Evolutionary conservation across 73 alveolate genomes (phyloP).

Genomic region (Blepharisma japonicum): DNA sequence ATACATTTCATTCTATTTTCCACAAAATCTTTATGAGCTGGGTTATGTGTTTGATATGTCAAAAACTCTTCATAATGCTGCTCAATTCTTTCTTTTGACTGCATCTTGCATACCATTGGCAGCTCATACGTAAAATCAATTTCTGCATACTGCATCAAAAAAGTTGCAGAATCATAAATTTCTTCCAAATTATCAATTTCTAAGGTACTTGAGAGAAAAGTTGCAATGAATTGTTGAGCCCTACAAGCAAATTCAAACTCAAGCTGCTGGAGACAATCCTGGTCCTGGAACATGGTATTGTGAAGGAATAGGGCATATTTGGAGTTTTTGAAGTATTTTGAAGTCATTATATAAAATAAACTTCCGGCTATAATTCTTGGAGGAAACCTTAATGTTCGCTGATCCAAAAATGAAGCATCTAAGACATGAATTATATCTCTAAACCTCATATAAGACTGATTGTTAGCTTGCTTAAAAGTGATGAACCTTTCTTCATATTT

Average conservation of each 20-base stretch:
- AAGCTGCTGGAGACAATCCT: not conserved
- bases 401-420: constrained; percentile 42
- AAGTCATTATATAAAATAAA: not conserved
- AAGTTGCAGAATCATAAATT: not conserved
- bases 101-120: not conserved
- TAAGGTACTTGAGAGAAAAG: not conserved
- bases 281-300: not conserved
- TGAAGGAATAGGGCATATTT: not conserved
- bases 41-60: constrained; percentile 45
- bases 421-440: constrained; percentile 34
- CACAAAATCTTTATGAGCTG: not conserved
- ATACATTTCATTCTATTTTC: too few relatives aligned
- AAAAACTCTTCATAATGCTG: constrained; percentile 47
- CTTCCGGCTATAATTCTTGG: constrained; percentile 4
- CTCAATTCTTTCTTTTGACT: not conserved
- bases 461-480: constrained; percentile 26
- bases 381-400: constrained; percentile 19
- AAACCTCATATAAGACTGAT: constrained; percentile 31
- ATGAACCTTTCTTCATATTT: too few relatives aligned
- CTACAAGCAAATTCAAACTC: not conserved
- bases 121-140: not conserved
- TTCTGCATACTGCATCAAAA: not conserved
- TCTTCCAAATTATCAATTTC: not conserved
- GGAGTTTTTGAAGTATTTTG: not conserved
- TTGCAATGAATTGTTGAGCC: not conserved